These are phyloP conservation scores for Anaeramoeba ignava DNA, from an alignment of 78 protist species.

Conservation along the genomic window DNA sequence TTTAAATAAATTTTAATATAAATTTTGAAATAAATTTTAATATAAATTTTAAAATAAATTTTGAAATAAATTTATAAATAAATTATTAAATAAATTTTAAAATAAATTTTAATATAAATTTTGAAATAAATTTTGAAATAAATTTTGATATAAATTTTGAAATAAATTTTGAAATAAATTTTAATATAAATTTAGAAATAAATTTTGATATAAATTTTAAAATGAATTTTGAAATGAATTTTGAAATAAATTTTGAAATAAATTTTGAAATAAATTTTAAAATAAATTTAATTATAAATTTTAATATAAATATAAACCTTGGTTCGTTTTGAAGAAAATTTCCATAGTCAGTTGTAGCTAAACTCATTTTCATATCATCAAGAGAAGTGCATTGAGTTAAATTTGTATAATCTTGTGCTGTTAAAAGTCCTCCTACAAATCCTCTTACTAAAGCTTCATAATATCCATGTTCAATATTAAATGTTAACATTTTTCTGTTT, in stretches of 20 bases:
- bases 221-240: no score
- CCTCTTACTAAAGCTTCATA: constrained; percentile 13
- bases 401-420: constrained; percentile 67
- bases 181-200: no score
- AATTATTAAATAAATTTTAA: constrained; percentile 20
- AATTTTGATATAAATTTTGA: no score
- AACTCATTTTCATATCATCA: constrained; percentile 85
- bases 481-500: not conserved
- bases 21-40: no score
- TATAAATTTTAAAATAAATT: no score
- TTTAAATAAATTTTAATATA: no score
- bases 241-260: no score
- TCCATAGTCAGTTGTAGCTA: constrained; percentile 80
- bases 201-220: no score
- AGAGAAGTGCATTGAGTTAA: constrained; percentile 85
- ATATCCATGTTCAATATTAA: not conserved
- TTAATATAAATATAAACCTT: constrained; percentile 64
- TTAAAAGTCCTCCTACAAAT: constrained; percentile 53
- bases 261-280: no score
- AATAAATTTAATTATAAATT: constrained; percentile 35
- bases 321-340: constrained; percentile 79
- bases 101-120: constrained; percentile 10
- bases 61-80: no score
- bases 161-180: no score
- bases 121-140: no score